A percentile compares a stretch with the other conserved stretches of the same genome.
These are phyloP conservation scores for Spencermartinsiella ligniputridi DNA, from an alignment of 1,139 yeast species.

Conservation along the genomic window DNA sequence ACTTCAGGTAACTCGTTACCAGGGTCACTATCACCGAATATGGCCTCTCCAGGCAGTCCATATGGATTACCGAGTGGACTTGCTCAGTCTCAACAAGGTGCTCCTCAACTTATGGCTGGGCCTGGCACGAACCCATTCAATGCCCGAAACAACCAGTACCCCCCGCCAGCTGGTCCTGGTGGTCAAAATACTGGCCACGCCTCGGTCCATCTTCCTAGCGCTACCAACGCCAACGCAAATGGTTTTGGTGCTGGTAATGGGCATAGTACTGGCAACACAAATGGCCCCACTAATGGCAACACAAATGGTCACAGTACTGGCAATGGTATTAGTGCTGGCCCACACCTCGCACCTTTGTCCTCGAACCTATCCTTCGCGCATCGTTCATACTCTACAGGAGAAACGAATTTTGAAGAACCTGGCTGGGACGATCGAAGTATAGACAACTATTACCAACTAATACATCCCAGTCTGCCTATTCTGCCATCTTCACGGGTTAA, in stretches of 20 bases:
- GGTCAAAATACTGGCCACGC: not conserved
- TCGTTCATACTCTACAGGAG: slow-evolving; percentile 6
- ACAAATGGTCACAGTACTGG: not conserved
- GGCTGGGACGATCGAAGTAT: slow-evolving; percentile 34
- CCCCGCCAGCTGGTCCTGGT: not conserved
- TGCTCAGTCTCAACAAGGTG: not conserved
- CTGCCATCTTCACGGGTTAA: slow-evolving; percentile 34
- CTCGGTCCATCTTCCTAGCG: not conserved
- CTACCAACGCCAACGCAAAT: not conserved
- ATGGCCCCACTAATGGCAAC: not conserved
- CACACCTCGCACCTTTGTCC: not conserved
- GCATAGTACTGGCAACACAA: not conserved
- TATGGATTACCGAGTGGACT: not conserved
- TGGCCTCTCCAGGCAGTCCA: not conserved
- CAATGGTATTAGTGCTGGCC: not conserved
- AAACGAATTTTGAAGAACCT: slow-evolving; percentile 10
- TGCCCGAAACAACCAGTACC: not conserved
- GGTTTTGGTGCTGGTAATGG: not conserved
- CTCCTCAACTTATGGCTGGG: not conserved
- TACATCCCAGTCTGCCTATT: slow-evolving; percentile 40
- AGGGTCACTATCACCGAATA: not conserved
- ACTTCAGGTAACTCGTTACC: slow-evolving; percentile 7
- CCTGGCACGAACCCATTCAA: not conserved
- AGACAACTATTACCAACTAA: slow-evolving; percentile 35
- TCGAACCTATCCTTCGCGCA: slow-evolving; percentile 3